These are phyloP conservation scores for Cyberlindnera samutprakarnensis DNA, from an alignment of 805 yeast species.

Conservation along the genomic window DNA sequence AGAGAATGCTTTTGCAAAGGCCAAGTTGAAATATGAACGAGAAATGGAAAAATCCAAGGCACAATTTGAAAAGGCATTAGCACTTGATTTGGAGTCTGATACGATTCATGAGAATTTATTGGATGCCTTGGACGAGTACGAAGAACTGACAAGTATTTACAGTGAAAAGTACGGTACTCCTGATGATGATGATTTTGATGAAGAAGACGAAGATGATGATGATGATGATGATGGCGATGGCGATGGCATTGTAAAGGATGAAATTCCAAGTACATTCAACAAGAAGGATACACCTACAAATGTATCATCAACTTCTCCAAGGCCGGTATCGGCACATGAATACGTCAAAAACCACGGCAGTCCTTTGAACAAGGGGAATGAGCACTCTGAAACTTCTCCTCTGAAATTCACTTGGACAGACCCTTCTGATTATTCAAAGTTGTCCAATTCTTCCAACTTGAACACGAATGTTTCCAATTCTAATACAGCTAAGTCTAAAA, in stretches of 20 bases:
- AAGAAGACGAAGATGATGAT: background rate
- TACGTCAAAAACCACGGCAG: constrained; percentile 1
- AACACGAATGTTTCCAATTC: too few species aligned
- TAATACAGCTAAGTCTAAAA: too few species aligned
- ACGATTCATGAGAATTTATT: constrained; percentile 2
- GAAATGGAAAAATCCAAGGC: constrained; percentile 3
- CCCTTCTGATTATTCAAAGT: too few species aligned
- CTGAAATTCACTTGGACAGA: too few species aligned
- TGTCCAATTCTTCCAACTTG: too few species aligned
- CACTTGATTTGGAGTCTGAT: constrained; percentile 3
- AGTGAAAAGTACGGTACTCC: constrained; percentile 1
- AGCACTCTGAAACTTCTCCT: too few species aligned
- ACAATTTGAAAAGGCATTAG: constrained; percentile 2
- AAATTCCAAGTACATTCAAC: too few species aligned
- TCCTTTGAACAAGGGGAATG: too few species aligned
- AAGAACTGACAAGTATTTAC: constrained; percentile 1
- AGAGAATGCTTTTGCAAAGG: constrained; percentile 10
- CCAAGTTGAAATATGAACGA: constrained; percentile 12
- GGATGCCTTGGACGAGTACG: constrained; percentile 5
- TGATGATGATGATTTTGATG: constrained; percentile 1
- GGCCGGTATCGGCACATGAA: constrained; percentile 2
- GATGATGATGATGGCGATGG: constrained; percentile 1
- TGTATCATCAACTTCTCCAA: background rate
- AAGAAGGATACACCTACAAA: constrained; percentile 1
- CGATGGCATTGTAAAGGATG: background rate